phyloP scores from a whole-genome alignment of 2,329 filamentous ascomycete species.

The Escovopsis sp. region DNA sequence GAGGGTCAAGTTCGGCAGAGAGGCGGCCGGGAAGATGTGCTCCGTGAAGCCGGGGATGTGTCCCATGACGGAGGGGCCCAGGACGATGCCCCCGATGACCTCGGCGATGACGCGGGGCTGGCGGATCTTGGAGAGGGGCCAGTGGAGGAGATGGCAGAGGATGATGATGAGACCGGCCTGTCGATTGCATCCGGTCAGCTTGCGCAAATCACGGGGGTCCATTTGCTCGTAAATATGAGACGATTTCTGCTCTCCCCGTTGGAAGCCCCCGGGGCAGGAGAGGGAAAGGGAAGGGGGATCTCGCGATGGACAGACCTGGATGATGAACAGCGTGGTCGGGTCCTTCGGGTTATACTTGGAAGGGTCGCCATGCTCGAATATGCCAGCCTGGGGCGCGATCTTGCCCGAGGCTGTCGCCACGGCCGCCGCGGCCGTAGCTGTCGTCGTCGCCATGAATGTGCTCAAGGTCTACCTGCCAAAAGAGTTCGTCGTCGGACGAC shows the following conservation, averaged over 20 bases:
- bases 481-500: no score
- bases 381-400: conserved; percentile 35
- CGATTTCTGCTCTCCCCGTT: not conserved
- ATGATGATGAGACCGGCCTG: conserved; percentile 31
- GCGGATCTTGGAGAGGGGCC: conserved; percentile 58
- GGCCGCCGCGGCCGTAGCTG: conserved; percentile 13
- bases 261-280: no score
- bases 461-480: no score
- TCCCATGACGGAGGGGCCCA: conserved; percentile 80
- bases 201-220: conserved; percentile 10
- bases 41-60: conserved; percentile 63
- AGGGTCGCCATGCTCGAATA: conserved; percentile 57
- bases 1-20: conserved; percentile 59
- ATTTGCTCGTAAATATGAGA: not conserved
- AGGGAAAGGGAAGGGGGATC: no score
- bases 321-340: conserved; percentile 62
- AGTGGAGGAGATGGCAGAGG: conserved; percentile 44
- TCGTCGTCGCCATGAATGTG: conserved; percentile 6
- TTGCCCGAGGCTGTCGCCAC: conserved; percentile 15
- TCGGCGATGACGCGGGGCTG: conserved; percentile 76
- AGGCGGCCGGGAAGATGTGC: conserved; percentile 60
- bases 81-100: conserved; percentile 68
- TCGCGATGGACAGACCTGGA: conserved; percentile 49
- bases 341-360: conserved; percentile 53
- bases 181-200: not conserved